Conservation (phyloP, 306 rosid species). For the Lathyrus aphaca region DNA sequence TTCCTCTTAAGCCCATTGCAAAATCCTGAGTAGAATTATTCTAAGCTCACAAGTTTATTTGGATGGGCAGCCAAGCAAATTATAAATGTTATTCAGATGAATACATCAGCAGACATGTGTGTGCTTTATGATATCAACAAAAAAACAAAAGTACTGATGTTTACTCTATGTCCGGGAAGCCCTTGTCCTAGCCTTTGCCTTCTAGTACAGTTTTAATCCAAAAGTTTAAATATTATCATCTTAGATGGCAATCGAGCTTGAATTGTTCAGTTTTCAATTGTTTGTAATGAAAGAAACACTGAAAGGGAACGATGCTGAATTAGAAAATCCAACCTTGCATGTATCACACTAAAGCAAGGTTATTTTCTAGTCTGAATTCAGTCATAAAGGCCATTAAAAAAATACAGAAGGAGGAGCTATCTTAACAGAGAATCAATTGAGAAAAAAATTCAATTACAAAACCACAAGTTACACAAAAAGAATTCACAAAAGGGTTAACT, state of each 20-base stretch:
- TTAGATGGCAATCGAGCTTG: constrained; percentile 32
- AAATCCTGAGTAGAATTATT: too few species aligned
- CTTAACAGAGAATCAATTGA: too few species aligned
- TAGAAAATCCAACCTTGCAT: constrained; percentile 25
- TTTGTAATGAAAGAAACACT: constrained; percentile 40
- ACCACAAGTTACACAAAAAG: too few species aligned
- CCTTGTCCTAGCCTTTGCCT: constrained; percentile 7
- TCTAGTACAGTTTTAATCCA: constrained; percentile 10
- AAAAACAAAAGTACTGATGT: constrained; percentile 63
- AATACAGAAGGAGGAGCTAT: too few species aligned
- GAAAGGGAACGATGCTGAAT: constrained; percentile 28
- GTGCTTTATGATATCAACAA: constrained; percentile 71
- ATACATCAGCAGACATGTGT: constrained; percentile 84
- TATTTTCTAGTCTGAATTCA: too few species aligned
- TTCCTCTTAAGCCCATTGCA: too few species aligned
- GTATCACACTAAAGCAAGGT: too few species aligned
- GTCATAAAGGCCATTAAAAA: too few species aligned
- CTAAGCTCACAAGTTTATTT: constrained; percentile 62
- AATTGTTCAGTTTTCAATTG: constrained; percentile 36
- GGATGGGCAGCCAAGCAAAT: constrained; percentile 97
- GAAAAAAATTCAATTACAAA: too few species aligned
- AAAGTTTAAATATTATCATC: constrained; percentile 9
- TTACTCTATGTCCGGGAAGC: constrained; percentile 17
- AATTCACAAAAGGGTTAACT: too few species aligned
- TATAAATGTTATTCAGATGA: constrained; percentile 85